Evolutionary conservation across 805 yeast genomes (phyloP), one percentile per base, ranked within the genome.

Genomic region (Groenewaldozyma salmanticensis): DNA sequence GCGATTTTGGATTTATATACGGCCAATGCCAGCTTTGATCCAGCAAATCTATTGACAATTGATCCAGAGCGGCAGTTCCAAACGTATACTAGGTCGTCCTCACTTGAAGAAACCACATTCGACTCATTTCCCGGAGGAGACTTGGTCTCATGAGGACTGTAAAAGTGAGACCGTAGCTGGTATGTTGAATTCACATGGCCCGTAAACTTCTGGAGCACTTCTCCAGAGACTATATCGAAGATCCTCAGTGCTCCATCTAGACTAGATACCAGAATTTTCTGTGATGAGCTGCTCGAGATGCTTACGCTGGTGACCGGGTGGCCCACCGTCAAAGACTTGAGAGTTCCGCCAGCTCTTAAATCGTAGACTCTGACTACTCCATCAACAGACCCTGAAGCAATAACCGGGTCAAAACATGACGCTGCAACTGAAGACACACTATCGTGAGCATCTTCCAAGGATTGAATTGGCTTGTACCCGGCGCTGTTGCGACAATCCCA

Each of bases 401-500:
- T 47, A 24, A 43, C 40, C 18, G 32, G 29, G 19, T 35, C 35
- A 3, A 41, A 46, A 13, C 29, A 9, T 2, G 40, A 32, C 2
- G 58, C 42, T 6, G 31, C 43, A 5, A 61, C 53, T 6, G 46
- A 35, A 6, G 59, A 44, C 1, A 61, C 51, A n/a, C 60, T 50
- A 38, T 64, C 71, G 27, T 45, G 42, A 38, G 63, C 57, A 7
- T 62, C 63, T 1, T 44, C 41, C 17, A 63, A 57, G 13, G 50
- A 43, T 46, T 67, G 72, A 1, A 65, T 46, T 1, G 71, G 70
- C 17, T 42, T 52, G 21, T 33, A 33, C 1, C 43, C 33, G 1
- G 42, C 21, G 2, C 58, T 42, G n/a, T 33, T 33, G 29, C 59
- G 41, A 21, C 45, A 32, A 44, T 61, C 66, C 66, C 66, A 61